Evolutionary conservation across 2,329 filamentous ascomycete genomes (phyloP), one percentile per base, ranked within the genome.

Genomic region (Zasmidium cellare): DNA sequence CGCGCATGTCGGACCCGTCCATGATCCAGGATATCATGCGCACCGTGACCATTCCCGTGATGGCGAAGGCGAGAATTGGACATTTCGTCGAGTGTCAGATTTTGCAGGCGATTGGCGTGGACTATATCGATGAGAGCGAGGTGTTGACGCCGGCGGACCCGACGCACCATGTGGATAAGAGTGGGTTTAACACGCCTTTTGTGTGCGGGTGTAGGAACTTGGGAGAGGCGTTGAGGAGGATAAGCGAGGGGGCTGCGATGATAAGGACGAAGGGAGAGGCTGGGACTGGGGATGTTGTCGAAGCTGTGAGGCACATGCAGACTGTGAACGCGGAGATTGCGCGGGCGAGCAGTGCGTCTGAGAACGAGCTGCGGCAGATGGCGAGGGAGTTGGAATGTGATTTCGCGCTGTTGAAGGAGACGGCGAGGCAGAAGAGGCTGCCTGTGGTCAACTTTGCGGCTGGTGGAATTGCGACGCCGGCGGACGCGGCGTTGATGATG

Each of bases 21-120:
- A 90, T 97, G 85, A 97, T 97, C 83, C 89, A 89, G 78, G 90
- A 92, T 76, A 97, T 99, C 75, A 96, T 97, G 86, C 86, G 83
- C 2, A 87, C 92, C 44, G 94, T 97, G 48, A 97, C 93, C 54
- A 97, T 97, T 70, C 94, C 94, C 68, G 94, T 99, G 76, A 97
- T 99, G 94, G 94, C 94, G 64, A 99, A 99, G 81, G 93, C 93
- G 22, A 86, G 94, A 73, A 99, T 97, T 74, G 94, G 94, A 38
- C 94, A 99, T 80, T 92, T 97, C 67, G 93, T 97, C 70, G 94
- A 99, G 81, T 97, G 92, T 80, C 93, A 90, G 82, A 96, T 99
- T 78, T 89, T 99, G 72, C 90, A 97, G 82, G 87, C 91, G 57
- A 87, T 97, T 55, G 92, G 91, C 61, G 89, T 97, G 69, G 94